These are phyloP conservation scores for Acacia concinna DNA, from an alignment of 331 rosid genomes.

Conservation along the genomic window DNA sequence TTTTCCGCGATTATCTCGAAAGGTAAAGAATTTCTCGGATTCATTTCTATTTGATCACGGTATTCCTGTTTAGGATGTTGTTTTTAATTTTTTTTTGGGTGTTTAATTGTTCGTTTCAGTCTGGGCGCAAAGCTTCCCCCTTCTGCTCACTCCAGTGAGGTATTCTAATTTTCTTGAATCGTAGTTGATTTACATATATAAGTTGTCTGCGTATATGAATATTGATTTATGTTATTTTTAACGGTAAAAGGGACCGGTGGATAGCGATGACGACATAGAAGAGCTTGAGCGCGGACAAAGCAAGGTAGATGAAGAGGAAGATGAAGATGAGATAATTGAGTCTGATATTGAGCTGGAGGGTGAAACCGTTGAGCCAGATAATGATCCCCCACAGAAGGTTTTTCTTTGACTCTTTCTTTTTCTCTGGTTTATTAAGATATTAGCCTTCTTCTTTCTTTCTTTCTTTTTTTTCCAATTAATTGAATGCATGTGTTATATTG, in stretches of 20 bases:
- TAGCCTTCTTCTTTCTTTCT: conserved; percentile 1
- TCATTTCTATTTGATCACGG: neutral
- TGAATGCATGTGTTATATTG: conserved; percentile 21
- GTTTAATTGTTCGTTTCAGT: conserved; percentile 33
- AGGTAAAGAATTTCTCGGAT: conserved; percentile 44
- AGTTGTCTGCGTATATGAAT: neutral
- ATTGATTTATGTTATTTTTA: neutral
- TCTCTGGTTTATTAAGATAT: neutral
- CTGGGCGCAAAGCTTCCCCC: conserved; percentile 69
- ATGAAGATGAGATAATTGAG: conserved; percentile 73
- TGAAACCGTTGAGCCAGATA: conserved; percentile 74
- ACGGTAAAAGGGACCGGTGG: conserved; percentile 44
- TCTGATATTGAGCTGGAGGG: conserved; percentile 89
- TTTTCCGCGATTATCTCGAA: conserved; percentile 87
- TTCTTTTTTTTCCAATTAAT: neutral
- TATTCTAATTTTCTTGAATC: conserved; percentile 28
- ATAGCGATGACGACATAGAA: conserved; percentile 71
- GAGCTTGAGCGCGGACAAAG: conserved; percentile 35
- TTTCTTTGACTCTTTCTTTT: neutral
- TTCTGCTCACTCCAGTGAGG: conserved; percentile 59
- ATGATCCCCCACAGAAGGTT: conserved; percentile 89
- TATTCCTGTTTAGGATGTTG: neutral
- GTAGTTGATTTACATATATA: neutral
- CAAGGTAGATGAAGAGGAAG: conserved; percentile 64
- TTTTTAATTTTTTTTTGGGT: neutral